Evolutionary conservation across 345 rosid genomes (phyloP).

Genomic region (Passiflora organensis): DNA sequence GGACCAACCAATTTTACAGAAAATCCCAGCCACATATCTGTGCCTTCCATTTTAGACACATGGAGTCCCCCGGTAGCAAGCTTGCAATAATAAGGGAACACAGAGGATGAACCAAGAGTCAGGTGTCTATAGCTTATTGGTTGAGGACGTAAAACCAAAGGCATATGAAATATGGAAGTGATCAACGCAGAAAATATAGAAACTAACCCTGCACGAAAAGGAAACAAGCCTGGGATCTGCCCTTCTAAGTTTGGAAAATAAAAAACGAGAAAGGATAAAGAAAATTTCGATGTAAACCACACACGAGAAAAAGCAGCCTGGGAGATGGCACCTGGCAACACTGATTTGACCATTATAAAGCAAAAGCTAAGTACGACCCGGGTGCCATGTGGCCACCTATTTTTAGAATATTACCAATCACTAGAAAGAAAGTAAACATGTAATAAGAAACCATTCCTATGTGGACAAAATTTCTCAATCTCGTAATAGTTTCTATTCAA

Average conservation of each 20-base stretch:
- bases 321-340: not conserved
- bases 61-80: too few species aligned
- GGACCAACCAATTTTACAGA: slow-evolving; percentile 12
- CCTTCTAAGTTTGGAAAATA: too few species aligned
- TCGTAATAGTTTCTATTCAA: not conserved
- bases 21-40: slow-evolving; percentile 22
- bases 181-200: not conserved
- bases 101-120: too few species aligned
- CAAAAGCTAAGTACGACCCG: not conserved
- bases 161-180: not conserved
- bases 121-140: too few species aligned
- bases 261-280: too few species aligned
- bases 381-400: too few species aligned
- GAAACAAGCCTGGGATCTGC: not conserved
- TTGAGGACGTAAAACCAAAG: not conserved
- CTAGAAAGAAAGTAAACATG: too few species aligned
- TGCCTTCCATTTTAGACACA: slow-evolving; percentile 3
- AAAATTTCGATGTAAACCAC: slow-evolving; percentile 5
- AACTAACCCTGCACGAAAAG: too few species aligned
- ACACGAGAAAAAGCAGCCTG: not conserved
- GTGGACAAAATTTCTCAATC: not conserved
- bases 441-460: too few species aligned
- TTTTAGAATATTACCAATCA: too few species aligned
- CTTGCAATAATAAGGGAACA: not conserved
- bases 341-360: not conserved